Percentiles rank a stretch among this genome's conserved stretches.
Evolutionary conservation across 129 eudicot genomes (phyloP).

Genomic region (Deinandra increscens): DNA sequence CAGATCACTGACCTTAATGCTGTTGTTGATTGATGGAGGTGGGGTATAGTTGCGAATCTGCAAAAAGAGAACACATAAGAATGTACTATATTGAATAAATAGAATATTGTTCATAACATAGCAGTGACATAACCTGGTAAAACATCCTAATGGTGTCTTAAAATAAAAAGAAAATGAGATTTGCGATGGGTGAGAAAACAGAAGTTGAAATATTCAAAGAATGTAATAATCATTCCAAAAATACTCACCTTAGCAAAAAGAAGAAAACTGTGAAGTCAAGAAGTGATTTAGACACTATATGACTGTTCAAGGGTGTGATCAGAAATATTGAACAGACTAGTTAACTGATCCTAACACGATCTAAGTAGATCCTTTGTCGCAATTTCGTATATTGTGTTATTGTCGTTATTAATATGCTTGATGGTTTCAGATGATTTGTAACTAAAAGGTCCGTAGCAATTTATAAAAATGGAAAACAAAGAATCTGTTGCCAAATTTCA

Average conservation of each 20-base stretch:
- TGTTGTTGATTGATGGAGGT: slow-evolving; percentile 82
- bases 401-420: background rate
- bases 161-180: background rate
- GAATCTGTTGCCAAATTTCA: background rate
- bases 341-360: background rate
- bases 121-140: background rate
- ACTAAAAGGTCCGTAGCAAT: background rate
- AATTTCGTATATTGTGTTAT: background rate
- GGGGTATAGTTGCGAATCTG: slow-evolving; percentile 82
- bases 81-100: slow-evolving; percentile 8
- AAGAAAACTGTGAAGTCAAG: background rate
- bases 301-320: background rate
- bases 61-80: slow-evolving; percentile 18
- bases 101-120: background rate
- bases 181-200: background rate
- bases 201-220: slow-evolving; percentile 2
- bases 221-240: background rate
- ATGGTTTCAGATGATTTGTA: background rate
- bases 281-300: background rate
- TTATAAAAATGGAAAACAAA: background rate
- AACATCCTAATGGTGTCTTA: background rate
- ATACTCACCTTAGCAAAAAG: background rate
- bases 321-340: background rate
- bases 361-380: background rate
- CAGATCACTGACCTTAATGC: slow-evolving; percentile 64